Percentiles rank a stretch among this genome's conserved stretches.
Conservation (phyloP, 192 early-diverging fungal genomes). For the Mortierella claussenii region DNA sequence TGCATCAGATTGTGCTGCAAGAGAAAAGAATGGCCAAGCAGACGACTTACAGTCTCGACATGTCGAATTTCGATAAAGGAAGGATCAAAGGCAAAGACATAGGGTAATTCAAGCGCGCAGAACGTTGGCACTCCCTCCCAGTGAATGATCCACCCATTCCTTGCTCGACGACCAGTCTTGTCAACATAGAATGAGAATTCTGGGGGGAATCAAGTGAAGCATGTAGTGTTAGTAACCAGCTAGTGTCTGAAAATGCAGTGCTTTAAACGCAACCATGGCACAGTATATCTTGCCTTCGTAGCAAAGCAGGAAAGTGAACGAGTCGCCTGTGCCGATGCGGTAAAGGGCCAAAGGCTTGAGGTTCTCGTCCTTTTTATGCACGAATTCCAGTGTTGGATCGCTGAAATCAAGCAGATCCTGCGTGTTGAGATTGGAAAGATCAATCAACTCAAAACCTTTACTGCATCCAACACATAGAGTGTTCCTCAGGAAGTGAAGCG, state of each 20-base stretch:
- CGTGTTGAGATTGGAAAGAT: constrained; percentile 84
- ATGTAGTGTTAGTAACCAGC: too few relatives aligned
- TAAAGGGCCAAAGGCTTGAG: constrained; percentile 87
- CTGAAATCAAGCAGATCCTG: constrained; percentile 88
- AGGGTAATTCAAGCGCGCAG: constrained; percentile 86
- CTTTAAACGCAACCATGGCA: neutral
- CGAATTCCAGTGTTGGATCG: constrained; percentile 82
- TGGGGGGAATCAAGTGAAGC: constrained; percentile 34
- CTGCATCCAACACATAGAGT: constrained; percentile 90
- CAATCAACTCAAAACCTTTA: constrained; percentile 95
- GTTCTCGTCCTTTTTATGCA: constrained; percentile 77
- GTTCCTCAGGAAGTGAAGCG: constrained; percentile 86
- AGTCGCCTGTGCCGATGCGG: constrained; percentile 75
- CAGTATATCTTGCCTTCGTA: constrained; percentile 78
- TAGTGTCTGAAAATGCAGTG: too few relatives aligned
- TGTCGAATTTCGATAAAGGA: constrained; percentile 92
- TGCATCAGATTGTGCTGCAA: too few relatives aligned
- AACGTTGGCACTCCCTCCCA: constrained; percentile 91
- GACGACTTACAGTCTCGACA: constrained; percentile 73
- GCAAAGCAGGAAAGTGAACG: constrained; percentile 79
- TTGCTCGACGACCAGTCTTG: constrained; percentile 80
- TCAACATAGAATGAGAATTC: constrained; percentile 95
- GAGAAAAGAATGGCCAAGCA: too few relatives aligned
- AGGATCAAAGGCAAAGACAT: constrained; percentile 90
- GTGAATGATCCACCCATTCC: constrained; percentile 81